Percentiles rank a stretch among this genome's conserved stretches.
Conservation (phyloP, 2,329 filamentous ascomycete genomes). For the Aspergillus viridinutans region DNA sequence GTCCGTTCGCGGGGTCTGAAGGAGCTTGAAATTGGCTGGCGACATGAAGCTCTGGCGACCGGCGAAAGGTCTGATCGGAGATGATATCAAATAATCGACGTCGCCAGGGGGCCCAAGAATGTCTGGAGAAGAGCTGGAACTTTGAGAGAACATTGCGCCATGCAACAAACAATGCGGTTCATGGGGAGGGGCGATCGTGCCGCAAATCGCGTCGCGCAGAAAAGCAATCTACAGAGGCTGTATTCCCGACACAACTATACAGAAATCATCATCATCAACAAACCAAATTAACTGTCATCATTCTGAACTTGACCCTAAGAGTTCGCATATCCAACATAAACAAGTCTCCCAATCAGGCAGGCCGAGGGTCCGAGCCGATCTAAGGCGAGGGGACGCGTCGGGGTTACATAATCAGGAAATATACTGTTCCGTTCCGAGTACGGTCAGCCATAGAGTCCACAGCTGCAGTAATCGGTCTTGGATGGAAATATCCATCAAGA, state of each 20-base stretch:
- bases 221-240: slow-evolving; percentile 2
- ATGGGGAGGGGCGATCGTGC: slow-evolving; percentile 4
- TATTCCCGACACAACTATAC: slow-evolving; percentile 2
- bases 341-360: slow-evolving; percentile 36
- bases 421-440: slow-evolving; percentile 6
- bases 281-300: not conserved
- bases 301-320: not conserved
- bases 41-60: slow-evolving; percentile 39
- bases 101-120: slow-evolving; percentile 41
- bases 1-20: slow-evolving; percentile 26
- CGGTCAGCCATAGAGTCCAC: not conserved
- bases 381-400: slow-evolving; percentile 5
- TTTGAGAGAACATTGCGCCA: slow-evolving; percentile 33
- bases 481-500: not conserved
- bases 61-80: slow-evolving; percentile 35
- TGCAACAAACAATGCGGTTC: slow-evolving; percentile 12
- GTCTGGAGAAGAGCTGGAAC: slow-evolving; percentile 40
- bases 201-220: slow-evolving; percentile 3
- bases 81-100: slow-evolving; percentile 40
- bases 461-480: not conserved
- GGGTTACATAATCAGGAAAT: slow-evolving; percentile 12
- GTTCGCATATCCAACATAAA: slow-evolving; percentile 20
- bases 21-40: slow-evolving; percentile 29
- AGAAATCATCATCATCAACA: slow-evolving; percentile 11
- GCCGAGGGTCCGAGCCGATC: slow-evolving; percentile 6